phyloP scores from a whole-genome alignment of 2,329 filamentous ascomycete species.

The Aureobasidium uvarum region DNA sequence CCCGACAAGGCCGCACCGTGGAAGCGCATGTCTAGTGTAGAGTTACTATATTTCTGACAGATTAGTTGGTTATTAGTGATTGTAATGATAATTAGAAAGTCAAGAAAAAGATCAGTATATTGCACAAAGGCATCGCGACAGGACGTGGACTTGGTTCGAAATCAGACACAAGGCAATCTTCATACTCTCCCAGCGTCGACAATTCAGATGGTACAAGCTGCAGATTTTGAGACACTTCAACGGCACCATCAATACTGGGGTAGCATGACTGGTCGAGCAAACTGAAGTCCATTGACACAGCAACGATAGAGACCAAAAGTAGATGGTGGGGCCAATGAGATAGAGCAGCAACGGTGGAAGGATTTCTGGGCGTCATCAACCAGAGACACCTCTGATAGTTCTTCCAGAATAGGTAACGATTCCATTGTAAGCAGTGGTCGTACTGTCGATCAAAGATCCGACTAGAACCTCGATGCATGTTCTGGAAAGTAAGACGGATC shows the following conservation, averaged over 20 bases:
- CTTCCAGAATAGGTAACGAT: background rate
- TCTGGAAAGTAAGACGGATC: background rate
- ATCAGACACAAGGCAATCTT: background rate
- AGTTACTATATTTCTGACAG: background rate
- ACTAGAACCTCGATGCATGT: background rate
- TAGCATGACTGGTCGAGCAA: background rate
- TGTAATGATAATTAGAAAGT: too few relatives aligned
- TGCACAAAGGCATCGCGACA: background rate
- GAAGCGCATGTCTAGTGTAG: conserved; percentile 8
- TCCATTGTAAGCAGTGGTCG: background rate
- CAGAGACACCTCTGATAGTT: background rate
- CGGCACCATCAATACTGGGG: background rate
- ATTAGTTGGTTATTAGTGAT: background rate
- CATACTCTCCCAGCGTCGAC: background rate
- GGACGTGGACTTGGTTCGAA: background rate
- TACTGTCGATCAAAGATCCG: background rate
- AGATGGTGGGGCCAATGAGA: background rate
- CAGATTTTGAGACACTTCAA: background rate
- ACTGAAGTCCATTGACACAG: background rate
- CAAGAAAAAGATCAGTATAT: background rate
- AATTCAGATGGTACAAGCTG: background rate
- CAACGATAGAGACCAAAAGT: background rate
- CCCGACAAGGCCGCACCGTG: conserved; percentile 8
- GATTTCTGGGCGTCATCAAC: background rate
- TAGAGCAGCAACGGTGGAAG: conserved; percentile 5